Percentiles rank a stretch among this genome's conserved stretches.
These are phyloP conservation scores for Fusarium sp. DNA, from an alignment of 2,329 filamentous ascomycete genomes.

Conservation along the genomic window DNA sequence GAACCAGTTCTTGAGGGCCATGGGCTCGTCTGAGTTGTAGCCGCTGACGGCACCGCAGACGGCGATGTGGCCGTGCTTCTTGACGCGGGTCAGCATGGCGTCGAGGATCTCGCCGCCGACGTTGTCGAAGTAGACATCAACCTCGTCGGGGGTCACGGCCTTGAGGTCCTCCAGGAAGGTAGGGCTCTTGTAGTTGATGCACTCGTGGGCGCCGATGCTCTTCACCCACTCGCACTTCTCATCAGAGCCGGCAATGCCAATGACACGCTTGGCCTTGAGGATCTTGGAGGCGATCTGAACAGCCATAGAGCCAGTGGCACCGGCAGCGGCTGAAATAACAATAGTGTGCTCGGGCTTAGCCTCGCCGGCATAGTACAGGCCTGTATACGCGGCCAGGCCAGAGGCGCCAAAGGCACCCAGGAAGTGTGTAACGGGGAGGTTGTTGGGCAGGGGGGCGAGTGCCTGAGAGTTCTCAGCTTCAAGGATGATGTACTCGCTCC, in stretches of 20 bases:
- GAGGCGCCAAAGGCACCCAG: conserved; percentile 49
- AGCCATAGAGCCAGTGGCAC: conserved; percentile 49
- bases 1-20: conserved; percentile 49
- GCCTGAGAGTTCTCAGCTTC: conserved; percentile 46
- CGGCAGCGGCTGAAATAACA: conserved; percentile 48
- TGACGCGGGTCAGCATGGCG: conserved; percentile 48
- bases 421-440: conserved; percentile 46
- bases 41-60: conserved; percentile 47
- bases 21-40: conserved; percentile 48
- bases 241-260: conserved; percentile 47
- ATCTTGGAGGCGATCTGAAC: conserved; percentile 49
- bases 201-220: conserved; percentile 47
- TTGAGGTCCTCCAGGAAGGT: conserved; percentile 48
- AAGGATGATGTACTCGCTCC: conserved; percentile 48
- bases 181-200: conserved; percentile 50
- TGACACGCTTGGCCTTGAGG: conserved; percentile 47
- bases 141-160: conserved; percentile 45
- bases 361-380: conserved; percentile 43
- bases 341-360: conserved; percentile 49
- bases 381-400: conserved; percentile 46
- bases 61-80: conserved; percentile 45
- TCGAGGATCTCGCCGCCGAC: conserved; percentile 48
- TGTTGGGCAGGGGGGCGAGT: conserved; percentile 42
- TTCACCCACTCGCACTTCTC: conserved; percentile 50
- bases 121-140: conserved; percentile 50